Conservation (phyloP, 768 basidiomycete genomes). For the Xerocomellus amylosporus region DNA sequence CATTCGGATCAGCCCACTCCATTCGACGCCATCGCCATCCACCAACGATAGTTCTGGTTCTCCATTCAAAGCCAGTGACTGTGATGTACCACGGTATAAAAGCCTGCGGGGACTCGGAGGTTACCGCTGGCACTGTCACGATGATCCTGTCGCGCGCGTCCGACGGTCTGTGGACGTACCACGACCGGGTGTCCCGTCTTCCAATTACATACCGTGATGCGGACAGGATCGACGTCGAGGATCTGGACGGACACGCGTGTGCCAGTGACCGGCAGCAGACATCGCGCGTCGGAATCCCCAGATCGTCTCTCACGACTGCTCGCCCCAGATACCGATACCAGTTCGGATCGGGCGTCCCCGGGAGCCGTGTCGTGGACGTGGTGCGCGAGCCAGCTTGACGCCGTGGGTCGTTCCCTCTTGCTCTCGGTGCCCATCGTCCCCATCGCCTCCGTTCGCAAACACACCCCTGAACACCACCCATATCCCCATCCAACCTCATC, state of each 20-base stretch:
- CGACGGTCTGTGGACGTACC: constrained; percentile 32
- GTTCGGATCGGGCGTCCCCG: neutral
- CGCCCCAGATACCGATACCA: too few species aligned
- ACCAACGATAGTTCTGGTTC: too few species aligned
- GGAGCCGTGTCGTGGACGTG: constrained; percentile 23
- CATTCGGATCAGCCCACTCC: too few species aligned
- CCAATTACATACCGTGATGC: constrained; percentile 51
- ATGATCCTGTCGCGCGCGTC: constrained; percentile 32
- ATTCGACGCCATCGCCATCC: too few species aligned
- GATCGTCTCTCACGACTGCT: constrained; percentile 29
- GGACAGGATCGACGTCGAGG: constrained; percentile 36
- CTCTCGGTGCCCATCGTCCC: neutral
- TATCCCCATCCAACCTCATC: neutral
- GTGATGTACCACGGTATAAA: too few species aligned
- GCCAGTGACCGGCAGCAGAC: constrained; percentile 36
- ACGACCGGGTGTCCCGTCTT: constrained; percentile 39
- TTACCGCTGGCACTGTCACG: constrained; percentile 8
- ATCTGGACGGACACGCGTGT: constrained; percentile 46
- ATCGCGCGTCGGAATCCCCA: constrained; percentile 46
- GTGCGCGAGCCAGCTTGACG: too few species aligned
- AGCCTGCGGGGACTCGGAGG: too few species aligned
- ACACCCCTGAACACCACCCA: neutral
- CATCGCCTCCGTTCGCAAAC: neutral
- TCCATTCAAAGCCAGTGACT: too few species aligned
- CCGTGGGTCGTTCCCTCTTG: too few species aligned